Conservation (phyloP, 2,329 filamentous ascomycete species). For the Tolypocladium ophioglossoides region DNA sequence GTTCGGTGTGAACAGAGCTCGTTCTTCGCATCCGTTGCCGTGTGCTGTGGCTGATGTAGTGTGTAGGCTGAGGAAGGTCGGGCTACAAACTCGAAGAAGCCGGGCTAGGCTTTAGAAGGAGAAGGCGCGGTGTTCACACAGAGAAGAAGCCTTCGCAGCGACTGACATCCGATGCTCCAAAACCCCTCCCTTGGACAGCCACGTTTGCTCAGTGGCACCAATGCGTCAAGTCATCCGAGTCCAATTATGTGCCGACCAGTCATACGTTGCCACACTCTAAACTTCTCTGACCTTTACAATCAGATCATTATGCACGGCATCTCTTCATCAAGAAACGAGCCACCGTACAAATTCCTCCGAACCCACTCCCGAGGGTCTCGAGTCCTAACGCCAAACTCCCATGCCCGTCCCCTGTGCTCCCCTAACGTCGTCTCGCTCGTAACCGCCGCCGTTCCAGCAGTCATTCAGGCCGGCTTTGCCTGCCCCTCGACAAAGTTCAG, state of each 20-base stretch:
- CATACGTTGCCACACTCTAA: background rate
- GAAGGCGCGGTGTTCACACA: no score
- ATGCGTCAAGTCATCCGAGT: background rate
- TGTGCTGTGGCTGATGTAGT: no score
- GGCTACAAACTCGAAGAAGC: no score
- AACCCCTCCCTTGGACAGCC: background rate
- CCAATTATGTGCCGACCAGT: background rate
- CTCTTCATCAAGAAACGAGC: background rate
- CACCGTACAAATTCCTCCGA: background rate
- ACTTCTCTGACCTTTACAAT: background rate
- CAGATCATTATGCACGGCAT: no score
- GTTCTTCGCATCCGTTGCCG: no score
- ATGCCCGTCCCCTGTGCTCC: background rate
- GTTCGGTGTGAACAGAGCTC: no score
- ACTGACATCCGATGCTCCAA: background rate
- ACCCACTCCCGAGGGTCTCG: background rate
- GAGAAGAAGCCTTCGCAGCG: background rate
- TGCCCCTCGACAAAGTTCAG: constrained; percentile 92
- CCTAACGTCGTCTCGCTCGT: background rate
- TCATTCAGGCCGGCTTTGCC: constrained; percentile 19
- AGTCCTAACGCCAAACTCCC: constrained; percentile 1
- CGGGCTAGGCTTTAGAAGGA: no score
- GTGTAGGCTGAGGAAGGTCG: no score
- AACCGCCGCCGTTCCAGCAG: constrained; percentile 4
- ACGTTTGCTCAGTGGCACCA: background rate